Evolutionary conservation across 2,329 filamentous ascomycete genomes (phyloP).

Genomic region (Trichoderma aggressivum): DNA sequence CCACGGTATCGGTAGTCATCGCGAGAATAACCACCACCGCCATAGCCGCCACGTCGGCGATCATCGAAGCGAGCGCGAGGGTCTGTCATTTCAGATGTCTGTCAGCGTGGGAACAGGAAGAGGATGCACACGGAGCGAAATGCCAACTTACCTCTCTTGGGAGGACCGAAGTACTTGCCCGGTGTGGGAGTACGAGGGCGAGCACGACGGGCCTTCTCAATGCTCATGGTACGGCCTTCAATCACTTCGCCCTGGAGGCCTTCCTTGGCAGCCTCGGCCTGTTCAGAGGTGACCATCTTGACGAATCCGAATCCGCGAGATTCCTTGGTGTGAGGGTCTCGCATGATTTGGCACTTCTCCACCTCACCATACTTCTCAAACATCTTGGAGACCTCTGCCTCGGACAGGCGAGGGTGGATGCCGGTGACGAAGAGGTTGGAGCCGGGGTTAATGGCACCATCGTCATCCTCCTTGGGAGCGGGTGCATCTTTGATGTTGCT

Average conservation of each 20-base stretch:
- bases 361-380: constrained; percentile 99
- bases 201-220: constrained; percentile 96
- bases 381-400: constrained; percentile 86
- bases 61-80: constrained; percentile 53
- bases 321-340: constrained; percentile 96
- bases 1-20: constrained; percentile 58
- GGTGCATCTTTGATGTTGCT: constrained; percentile 53
- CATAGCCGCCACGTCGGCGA: constrained; percentile 60
- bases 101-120: constrained; percentile 20
- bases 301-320: constrained; percentile 98
- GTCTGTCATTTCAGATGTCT: constrained; percentile 26
- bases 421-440: constrained; percentile 99
- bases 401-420: constrained; percentile 87
- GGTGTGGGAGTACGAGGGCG: constrained; percentile 94
- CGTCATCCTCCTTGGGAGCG: constrained; percentile 60
- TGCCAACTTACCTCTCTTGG: constrained; percentile 78
- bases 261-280: constrained; percentile 95
- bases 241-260: constrained; percentile 92
- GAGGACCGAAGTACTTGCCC: constrained; percentile 98
- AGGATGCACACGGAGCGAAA: constrained; percentile 23
- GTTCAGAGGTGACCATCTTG: constrained; percentile 94
- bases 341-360: constrained; percentile 99
- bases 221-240: constrained; percentile 92
- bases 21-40: constrained; percentile 47
- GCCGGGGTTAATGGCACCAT: constrained; percentile 83